A percentile compares a stretch with the other conserved stretches of the same genome.
Evolutionary conservation across 306 rosid species (phyloP).

Genomic region (Carpinus fangiana): DNA sequence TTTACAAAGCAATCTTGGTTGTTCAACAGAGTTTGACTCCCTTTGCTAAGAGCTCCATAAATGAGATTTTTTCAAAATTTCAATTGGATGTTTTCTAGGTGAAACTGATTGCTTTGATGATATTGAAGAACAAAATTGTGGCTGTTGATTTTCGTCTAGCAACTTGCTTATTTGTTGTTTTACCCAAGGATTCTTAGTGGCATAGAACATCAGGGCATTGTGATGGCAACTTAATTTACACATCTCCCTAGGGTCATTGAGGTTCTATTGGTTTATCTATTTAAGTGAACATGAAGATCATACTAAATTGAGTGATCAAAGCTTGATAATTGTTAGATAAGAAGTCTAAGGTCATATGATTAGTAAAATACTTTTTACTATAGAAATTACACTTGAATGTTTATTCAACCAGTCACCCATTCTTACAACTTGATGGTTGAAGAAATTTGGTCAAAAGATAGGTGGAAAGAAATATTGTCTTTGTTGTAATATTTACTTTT

Average conservation of each 20-base stretch:
- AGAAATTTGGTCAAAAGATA: neutral
- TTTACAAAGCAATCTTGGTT: constrained; percentile 61
- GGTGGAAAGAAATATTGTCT: neutral
- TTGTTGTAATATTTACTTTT: neutral
- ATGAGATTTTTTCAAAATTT: constrained; percentile 50
- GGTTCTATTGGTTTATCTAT: neutral
- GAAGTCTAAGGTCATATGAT: neutral
- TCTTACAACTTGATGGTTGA: neutral
- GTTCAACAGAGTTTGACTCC: constrained; percentile 59
- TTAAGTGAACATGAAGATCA: neutral
- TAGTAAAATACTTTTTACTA: neutral
- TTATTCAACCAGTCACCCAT: neutral
- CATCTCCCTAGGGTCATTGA: neutral
- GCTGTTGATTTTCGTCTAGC: neutral
- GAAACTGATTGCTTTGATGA: constrained; percentile 7
- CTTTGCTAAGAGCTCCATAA: constrained; percentile 40
- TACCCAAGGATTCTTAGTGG: neutral
- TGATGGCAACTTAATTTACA: neutral
- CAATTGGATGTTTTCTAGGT: constrained; percentile 86
- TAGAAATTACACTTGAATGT: neutral
- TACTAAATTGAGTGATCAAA: neutral
- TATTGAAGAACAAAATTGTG: neutral
- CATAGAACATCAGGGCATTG: neutral
- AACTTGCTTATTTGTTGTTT: neutral
- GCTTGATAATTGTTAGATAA: neutral